Evolutionary conservation across 495 filamentous ascomycete species (phyloP).

Genomic region (Talaromyces proteolyticus): DNA sequence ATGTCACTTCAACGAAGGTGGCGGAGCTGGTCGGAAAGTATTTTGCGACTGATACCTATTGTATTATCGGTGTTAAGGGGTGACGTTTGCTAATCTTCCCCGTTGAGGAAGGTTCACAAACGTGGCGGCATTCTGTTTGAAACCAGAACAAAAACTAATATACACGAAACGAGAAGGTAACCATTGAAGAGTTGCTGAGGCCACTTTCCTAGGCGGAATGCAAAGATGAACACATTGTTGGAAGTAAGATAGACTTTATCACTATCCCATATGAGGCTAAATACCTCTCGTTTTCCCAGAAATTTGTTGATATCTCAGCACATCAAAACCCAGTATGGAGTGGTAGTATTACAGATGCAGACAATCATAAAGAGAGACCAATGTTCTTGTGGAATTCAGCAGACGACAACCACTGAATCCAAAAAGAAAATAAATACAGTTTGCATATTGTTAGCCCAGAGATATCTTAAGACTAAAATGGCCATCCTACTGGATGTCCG

Average conservation of each 20-base stretch:
- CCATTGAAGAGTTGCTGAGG: slow-evolving; percentile 2
- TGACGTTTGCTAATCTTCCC: slow-evolving; percentile 6
- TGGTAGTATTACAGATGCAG: slow-evolving; percentile 4
- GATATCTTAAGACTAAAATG: too few species aligned
- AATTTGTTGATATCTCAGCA: background rate
- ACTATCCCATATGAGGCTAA: slow-evolving; percentile 5
- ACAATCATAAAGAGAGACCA: background rate
- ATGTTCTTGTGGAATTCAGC: slow-evolving; percentile 3
- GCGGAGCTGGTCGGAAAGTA: background rate
- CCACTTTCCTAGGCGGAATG: background rate
- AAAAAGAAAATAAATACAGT: background rate
- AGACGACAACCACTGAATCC: slow-evolving; percentile 1
- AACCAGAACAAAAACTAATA: slow-evolving; percentile 2
- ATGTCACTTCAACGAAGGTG: background rate
- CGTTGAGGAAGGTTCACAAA: slow-evolving; percentile 3
- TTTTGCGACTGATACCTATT: slow-evolving; percentile 1
- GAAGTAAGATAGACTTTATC: slow-evolving; percentile 4
- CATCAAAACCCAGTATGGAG: slow-evolving; percentile 4
- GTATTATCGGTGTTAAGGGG: slow-evolving; percentile 4
- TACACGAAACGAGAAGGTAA: slow-evolving; percentile 4
- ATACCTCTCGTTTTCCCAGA: slow-evolving; percentile 2
- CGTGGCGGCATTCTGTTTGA: slow-evolving; percentile 1
- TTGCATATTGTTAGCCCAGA: too few species aligned
- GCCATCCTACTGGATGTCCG: too few species aligned
- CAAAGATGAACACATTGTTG: background rate